Evolutionary conservation across 2,329 filamentous ascomycete genomes (phyloP), one percentile per base, ranked within the genome.

Genomic region (Periconia macrospinosa): DNA sequence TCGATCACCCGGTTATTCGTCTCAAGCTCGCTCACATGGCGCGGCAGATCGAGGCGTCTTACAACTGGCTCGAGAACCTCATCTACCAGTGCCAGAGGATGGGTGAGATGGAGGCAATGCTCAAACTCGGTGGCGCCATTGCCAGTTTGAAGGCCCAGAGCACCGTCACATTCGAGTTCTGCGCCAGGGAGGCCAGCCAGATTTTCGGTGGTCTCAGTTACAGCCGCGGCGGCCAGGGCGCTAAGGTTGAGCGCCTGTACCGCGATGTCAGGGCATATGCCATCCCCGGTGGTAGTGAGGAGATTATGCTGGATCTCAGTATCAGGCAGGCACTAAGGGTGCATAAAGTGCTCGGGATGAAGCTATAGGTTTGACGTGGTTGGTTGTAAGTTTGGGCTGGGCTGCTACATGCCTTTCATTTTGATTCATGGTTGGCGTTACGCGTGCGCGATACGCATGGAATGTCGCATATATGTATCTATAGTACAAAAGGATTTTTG

Each of bases 1-100:
- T 97, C 71, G 90, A 97, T 63, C 94, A 99, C 77, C 91, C 93
- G 3, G 94, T 97, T 66, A 97, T 97, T 76, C 91, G 94, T 11
- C 86, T 97, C 79, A 97, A 97, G 81, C 88, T 99, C 42, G 94
- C 94, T 1, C 90, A 97, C 77, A 99, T 99, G 94, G 93, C 92
- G 2, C 88, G 94, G 53, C 94, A 97, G 79, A 96, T 97, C 74
- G 94, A 99, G 78, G 92, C 94, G 20, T 90, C 87, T n/a, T 94
- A 94, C 79, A 90, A 89, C 77, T 99, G 94, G 94, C 85, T 97
- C 54, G 94, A 99, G 82, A 95, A 91, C 74, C 79, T 97, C 58
- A 87, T 97, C 75, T 97, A 86, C 81, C 94, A 99, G 78, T 94
- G 91, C 79, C 79, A 92, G 77, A 86, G 86, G 77, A 97, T 97